A percentile compares a stretch with the other conserved stretches of the same genome.
These are phyloP conservation scores for Alternaria postmessia DNA, from an alignment of 2,329 filamentous ascomycete genomes.

Conservation along the genomic window DNA sequence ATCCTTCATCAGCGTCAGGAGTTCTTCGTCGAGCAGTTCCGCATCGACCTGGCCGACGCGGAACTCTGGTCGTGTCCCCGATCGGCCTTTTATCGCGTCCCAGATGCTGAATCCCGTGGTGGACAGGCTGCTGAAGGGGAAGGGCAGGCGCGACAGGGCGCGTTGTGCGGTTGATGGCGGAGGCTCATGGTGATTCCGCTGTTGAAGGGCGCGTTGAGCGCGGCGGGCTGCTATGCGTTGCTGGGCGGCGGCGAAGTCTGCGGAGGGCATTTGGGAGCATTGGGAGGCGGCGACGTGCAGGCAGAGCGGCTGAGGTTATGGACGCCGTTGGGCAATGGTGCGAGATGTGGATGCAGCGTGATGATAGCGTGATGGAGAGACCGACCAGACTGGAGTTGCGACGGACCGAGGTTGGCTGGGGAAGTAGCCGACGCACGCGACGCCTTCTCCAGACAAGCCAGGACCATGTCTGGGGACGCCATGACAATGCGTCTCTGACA, in stretches of 20 bases:
- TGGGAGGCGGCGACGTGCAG: slow-evolving; percentile 13
- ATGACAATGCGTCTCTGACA: not conserved
- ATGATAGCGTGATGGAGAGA: slow-evolving; percentile 30
- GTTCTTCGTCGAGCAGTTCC: slow-evolving; percentile 91
- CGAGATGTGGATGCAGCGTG: slow-evolving; percentile 16
- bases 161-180: slow-evolving; percentile 51
- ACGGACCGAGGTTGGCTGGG: slow-evolving; percentile 40
- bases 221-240: slow-evolving; percentile 84
- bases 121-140: slow-evolving; percentile 68
- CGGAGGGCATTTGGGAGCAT: slow-evolving; percentile 51
- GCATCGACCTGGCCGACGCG: slow-evolving; percentile 96
- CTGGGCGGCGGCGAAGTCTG: slow-evolving; percentile 88
- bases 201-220: slow-evolving; percentile 74
- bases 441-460: slow-evolving; percentile 4
- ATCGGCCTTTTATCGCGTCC: slow-evolving; percentile 75
- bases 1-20: slow-evolving; percentile 81
- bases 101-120: slow-evolving; percentile 64
- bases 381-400: slow-evolving; percentile 7
- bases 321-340: slow-evolving; percentile 4
- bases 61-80: slow-evolving; percentile 84
- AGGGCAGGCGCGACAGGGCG: slow-evolving; percentile 53
- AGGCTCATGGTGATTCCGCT: slow-evolving; percentile 59
- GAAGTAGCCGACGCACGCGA: slow-evolving; percentile 8
- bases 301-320: slow-evolving; percentile 7
- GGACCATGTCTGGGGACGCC: not conserved